Base-by-base conservation (phyloP, 208 protist species). In the Leishmania martiniquensis region DNA sequence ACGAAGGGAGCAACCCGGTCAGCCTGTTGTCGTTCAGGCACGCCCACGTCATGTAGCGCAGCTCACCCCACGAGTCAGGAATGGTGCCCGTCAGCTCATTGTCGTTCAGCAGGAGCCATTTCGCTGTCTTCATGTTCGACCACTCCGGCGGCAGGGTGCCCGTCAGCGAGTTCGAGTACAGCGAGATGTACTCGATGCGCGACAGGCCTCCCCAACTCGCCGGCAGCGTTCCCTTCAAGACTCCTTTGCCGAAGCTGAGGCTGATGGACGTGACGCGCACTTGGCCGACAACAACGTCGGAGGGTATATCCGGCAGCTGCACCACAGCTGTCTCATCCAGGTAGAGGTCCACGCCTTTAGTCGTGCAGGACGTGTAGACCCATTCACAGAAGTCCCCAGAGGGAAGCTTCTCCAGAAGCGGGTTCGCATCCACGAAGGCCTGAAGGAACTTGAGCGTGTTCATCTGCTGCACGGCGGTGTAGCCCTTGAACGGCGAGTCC, bases 301-400 rank as follows among this genome's bases (percentile, higher is more conserved):
- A n/a, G n/a, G 59, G 47, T 29, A 76, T 13, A 49, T 82, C 60
- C 47, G 77, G 77, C 62, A 82, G 69, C 47, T 25, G 74, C 39
- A 63, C 71, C 37, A 72, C 15, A 17, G 51, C 17, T 3, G 34
- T 65, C 49, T 72, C 65, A 12, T 47, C 32, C 62, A 82, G 71
- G 32, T 60, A 44, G 60, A 77, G 17, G 5, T 62, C n/a, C 60
- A 77, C 44, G 5, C 54, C 73, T 15, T 77, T 65, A 9, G 32
- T 69, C 37, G 62, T 52, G 70, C 66, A 76, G 37, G 39, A 37
- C 20, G n/a, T 37, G 44, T 69, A 51, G 29, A 22, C 22, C 75
- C 80, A 84, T 34, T 34, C 60, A 44, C 74, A 84, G 70, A 75
- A 84, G 67, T 77, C 73, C 59, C 17, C 39, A 20, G 29, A 42